Percentiles rank a stretch among this genome's conserved stretches.
Evolutionary conservation across 164 flowering plant species (phyloP).

Genomic region (Vitis labrusca): DNA sequence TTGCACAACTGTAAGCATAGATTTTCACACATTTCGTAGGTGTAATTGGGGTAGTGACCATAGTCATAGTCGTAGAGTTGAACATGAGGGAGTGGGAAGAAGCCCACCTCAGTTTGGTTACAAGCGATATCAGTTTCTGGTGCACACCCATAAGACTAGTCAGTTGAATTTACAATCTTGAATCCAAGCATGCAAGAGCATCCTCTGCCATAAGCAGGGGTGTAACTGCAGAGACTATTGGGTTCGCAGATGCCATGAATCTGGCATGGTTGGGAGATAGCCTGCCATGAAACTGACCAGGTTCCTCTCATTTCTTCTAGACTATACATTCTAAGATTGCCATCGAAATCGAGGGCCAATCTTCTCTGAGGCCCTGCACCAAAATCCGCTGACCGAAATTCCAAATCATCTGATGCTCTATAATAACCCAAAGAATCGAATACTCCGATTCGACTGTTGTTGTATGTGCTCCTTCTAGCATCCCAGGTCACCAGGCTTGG

Average conservation of each 20-base stretch:
- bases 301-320: neutral
- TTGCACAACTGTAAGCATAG: too few species aligned
- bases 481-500: neutral
- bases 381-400: constrained; percentile 14
- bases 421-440: constrained; percentile 22
- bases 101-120: too few species aligned
- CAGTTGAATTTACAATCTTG: constrained; percentile 4
- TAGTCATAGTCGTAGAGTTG: too few species aligned
- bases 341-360: constrained; percentile 32
- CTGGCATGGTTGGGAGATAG: constrained; percentile 13
- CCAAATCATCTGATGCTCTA: constrained; percentile 13
- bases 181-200: constrained; percentile 28
- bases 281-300: constrained; percentile 29
- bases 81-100: too few species aligned
- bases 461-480: constrained; percentile 15
- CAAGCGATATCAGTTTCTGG: neutral
- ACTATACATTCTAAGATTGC: constrained; percentile 28
- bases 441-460: constrained; percentile 23
- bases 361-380: constrained; percentile 15
- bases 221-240: constrained; percentile 24
- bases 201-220: neutral
- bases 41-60: too few species aligned
- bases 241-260: constrained; percentile 29
- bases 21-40: too few species aligned
- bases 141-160: constrained; percentile 39